A percentile compares a stretch with the other conserved stretches of the same genome.
Conservation (phyloP, 148 eudicot species). For the Vaccinium vitisidaea region DNA sequence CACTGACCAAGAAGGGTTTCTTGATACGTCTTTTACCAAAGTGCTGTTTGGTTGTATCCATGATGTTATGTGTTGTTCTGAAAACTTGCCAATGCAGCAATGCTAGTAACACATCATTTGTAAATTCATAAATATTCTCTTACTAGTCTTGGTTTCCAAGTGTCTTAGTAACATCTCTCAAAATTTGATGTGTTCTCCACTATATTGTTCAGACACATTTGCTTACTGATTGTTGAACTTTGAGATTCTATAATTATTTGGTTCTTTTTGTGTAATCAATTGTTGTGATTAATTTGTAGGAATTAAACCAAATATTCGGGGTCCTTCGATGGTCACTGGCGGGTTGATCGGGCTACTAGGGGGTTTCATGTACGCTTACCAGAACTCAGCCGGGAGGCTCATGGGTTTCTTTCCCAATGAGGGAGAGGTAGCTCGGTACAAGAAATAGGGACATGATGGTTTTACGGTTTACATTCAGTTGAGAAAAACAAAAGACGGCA, state of each 20-base stretch:
- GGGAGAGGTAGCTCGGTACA: slow-evolving; percentile 76
- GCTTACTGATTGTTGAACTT: not conserved
- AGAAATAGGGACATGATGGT: slow-evolving; percentile 34
- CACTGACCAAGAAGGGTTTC: not conserved
- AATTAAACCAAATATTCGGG: slow-evolving; percentile 38
- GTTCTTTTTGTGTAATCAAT: not conserved
- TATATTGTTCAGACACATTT: not conserved
- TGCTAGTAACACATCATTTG: not conserved
- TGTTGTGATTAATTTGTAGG: not conserved
- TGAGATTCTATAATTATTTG: not conserved
- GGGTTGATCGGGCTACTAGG: slow-evolving; percentile 88
- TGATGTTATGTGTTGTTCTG: not conserved
- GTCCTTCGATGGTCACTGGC: slow-evolving; percentile 97
- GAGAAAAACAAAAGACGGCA: not conserved
- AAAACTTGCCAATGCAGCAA: not conserved
- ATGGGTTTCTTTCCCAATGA: slow-evolving; percentile 99
- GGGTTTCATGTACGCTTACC: slow-evolving; percentile 95
- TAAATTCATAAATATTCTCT: not conserved
- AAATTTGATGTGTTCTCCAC: not conserved
- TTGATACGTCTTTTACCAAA: not conserved
- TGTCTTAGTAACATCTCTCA: not conserved
- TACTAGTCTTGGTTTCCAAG: not conserved
- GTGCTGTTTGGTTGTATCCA: not conserved
- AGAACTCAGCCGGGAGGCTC: slow-evolving; percentile 91
- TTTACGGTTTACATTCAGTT: not conserved